A percentile compares a stretch with the other conserved stretches of the same genome.
Evolutionary conservation across 805 yeast genomes (phyloP).

Genomic region (Pichia exigua): DNA sequence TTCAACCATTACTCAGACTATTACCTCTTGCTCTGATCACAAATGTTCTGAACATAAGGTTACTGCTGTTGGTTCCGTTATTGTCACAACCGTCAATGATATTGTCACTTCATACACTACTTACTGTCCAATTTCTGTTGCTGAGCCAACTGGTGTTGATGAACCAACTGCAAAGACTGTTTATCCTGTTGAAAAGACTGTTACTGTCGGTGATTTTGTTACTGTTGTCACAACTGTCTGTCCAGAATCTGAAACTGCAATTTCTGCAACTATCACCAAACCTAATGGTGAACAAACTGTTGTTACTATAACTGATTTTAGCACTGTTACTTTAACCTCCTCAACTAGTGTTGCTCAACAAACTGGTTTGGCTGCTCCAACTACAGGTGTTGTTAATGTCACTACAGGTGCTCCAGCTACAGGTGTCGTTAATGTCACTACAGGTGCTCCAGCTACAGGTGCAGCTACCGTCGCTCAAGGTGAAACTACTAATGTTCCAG

Average conservation of each 20-base stretch:
- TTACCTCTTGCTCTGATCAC: slow-evolving; percentile 19
- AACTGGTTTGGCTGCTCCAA: too few species aligned
- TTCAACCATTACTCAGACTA: slow-evolving; percentile 11
- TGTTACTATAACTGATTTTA: not conserved
- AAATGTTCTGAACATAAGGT: slow-evolving; percentile 10
- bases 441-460: not conserved
- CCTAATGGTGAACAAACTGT: not conserved
- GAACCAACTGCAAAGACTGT: not conserved
- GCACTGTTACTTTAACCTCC: not conserved
- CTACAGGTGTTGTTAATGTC: not conserved
- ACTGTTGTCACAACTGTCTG: slow-evolving; percentile 1
- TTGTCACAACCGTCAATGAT: slow-evolving; percentile 19
- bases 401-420: not conserved
- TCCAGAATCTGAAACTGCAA: not conserved
- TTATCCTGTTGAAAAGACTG: not conserved
- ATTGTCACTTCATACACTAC: slow-evolving; percentile 17
- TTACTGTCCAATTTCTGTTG: slow-evolving; percentile 13
- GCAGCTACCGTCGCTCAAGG: not conserved
- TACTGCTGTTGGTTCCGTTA: slow-evolving; percentile 13
- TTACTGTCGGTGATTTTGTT: not conserved
- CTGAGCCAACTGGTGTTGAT: not conserved
- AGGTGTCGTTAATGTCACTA: not conserved
- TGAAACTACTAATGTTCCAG: too few species aligned
- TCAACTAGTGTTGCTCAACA: too few species aligned
- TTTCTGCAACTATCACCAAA: not conserved